Evolutionary conservation across 2,329 filamentous ascomycete genomes (phyloP).

Genomic region (Fusarium pseudograminearum): DNA sequence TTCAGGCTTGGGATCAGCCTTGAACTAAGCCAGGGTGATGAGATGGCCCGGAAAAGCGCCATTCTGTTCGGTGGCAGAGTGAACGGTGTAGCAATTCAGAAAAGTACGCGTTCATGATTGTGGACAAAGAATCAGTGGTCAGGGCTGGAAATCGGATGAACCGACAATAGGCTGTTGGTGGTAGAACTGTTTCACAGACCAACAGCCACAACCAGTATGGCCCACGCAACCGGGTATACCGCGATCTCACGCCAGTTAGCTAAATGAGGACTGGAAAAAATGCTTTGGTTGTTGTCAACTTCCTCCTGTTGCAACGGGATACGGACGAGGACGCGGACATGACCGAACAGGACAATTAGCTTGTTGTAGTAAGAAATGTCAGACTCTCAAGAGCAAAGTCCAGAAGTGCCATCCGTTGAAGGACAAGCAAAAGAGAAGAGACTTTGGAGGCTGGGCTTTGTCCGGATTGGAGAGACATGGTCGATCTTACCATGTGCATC

Average conservation of each 20-base stretch:
- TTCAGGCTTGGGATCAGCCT: slow-evolving; percentile 11
- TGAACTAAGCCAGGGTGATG: slow-evolving; percentile 18
- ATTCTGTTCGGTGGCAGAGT: neutral
- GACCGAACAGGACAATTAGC: slow-evolving; percentile 13
- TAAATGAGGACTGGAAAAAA: slow-evolving; percentile 2
- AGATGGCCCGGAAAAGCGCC: neutral
- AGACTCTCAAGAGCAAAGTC: slow-evolving; percentile 15
- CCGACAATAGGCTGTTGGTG: slow-evolving; percentile 26
- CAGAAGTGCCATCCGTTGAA: slow-evolving; percentile 34
- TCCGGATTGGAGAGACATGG: slow-evolving; percentile 28
- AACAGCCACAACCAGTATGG: slow-evolving; percentile 20
- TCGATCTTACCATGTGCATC: slow-evolving; percentile 38
- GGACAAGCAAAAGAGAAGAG: slow-evolving; percentile 19
- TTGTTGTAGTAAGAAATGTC: slow-evolving; percentile 26
- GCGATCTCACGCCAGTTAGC: slow-evolving; percentile 26
- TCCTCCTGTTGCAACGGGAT: neutral
- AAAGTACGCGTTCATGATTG: neutral
- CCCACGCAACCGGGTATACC: slow-evolving; percentile 5
- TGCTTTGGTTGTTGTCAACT: neutral
- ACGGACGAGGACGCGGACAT: slow-evolving; percentile 22
- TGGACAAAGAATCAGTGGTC: slow-evolving; percentile 14
- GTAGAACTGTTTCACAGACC: slow-evolving; percentile 14
- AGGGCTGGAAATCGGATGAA: slow-evolving; percentile 21
- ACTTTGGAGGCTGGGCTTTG: slow-evolving; percentile 27
- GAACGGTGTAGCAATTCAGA: neutral